These are phyloP conservation scores for Monosporascus ibericus DNA, from an alignment of 2,329 filamentous ascomycete species.

Conservation along the genomic window DNA sequence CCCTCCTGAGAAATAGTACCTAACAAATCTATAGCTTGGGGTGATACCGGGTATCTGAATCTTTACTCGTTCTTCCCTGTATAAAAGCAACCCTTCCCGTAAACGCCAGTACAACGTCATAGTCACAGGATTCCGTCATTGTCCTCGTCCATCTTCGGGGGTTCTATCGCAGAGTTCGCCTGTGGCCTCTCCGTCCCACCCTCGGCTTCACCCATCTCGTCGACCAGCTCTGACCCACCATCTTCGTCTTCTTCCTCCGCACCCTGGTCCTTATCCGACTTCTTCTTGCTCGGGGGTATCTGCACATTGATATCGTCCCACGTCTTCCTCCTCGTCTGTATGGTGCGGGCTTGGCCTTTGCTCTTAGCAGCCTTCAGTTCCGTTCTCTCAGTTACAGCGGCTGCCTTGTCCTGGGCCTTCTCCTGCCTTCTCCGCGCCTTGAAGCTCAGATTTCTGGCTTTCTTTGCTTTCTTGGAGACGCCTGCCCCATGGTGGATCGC, in stretches of 20 bases:
- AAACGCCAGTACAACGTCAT: background rate
- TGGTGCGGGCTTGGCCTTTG: conserved; percentile 38
- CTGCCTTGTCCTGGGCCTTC: conserved; percentile 52
- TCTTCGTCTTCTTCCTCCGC: conserved; percentile 11
- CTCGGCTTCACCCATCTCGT: conserved; percentile 19
- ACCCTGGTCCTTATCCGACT: conserved; percentile 5
- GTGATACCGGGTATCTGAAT: background rate
- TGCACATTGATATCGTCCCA: conserved; percentile 55
- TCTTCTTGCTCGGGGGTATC: conserved; percentile 13
- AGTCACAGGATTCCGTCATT: conserved; percentile 9
- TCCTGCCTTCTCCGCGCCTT: conserved; percentile 52
- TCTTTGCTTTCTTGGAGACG: conserved; percentile 60
- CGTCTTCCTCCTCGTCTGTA: conserved; percentile 44
- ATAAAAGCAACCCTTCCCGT: conserved; percentile 1
- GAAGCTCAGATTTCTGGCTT: conserved; percentile 48
- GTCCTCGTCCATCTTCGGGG: conserved; percentile 5
- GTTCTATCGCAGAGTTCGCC: background rate
- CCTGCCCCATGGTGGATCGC: conserved; percentile 62
- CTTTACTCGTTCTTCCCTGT: background rate
- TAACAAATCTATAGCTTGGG: background rate
- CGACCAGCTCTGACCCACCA: conserved; percentile 13
- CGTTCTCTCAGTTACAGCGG: conserved; percentile 54
- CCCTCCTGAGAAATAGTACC: too few relatives aligned
- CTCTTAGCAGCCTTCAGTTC: conserved; percentile 50
- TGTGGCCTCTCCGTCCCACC: conserved; percentile 4